phyloP scores from a whole-genome alignment of 2,329 filamentous ascomycete genomes.

The Phyllosticta citrichinensis region DNA sequence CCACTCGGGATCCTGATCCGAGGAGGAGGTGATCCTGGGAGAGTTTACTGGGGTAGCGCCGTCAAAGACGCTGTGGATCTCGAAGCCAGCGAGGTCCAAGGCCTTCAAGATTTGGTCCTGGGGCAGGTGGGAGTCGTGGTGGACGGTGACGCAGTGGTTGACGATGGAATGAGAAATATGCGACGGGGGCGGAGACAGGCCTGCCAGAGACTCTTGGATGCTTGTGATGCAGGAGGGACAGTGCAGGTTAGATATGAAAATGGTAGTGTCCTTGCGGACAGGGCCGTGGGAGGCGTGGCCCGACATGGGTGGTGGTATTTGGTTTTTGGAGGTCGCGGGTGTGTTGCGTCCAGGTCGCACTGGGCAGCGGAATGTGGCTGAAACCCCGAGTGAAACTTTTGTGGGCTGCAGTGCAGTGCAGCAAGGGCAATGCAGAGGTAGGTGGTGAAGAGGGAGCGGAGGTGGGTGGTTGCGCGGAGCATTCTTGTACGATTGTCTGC shows the following conservation, averaged over 20 bases:
- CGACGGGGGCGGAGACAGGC: constrained; percentile 37
- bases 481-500: neutral
- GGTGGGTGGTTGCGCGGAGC: neutral
- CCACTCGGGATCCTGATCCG: constrained; percentile 18
- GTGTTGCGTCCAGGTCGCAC: neutral
- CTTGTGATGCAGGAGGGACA: constrained; percentile 63
- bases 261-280: constrained; percentile 39
- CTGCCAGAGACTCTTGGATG: constrained; percentile 49
- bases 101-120: constrained; percentile 32
- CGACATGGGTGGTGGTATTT: neutral
- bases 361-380: neutral
- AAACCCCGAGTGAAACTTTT: neutral
- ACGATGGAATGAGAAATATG: constrained; percentile 62
- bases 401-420: too few species aligned
- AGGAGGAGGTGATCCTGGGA: constrained; percentile 11
- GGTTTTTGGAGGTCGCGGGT: too few species aligned
- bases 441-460: neutral
- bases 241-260: constrained; percentile 65
- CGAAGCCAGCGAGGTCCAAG: constrained; percentile 50
- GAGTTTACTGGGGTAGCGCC: constrained; percentile 17
- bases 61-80: constrained; percentile 42
- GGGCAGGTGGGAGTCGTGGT: constrained; percentile 38
- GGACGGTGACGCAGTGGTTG: constrained; percentile 57
- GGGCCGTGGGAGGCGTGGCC: constrained; percentile 6
- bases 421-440: neutral